A percentile compares a stretch with the other conserved stretches of the same genome.
Evolutionary conservation across 169 alveolate genomes (phyloP).

Genomic region (Plasmodium yoelii): DNA sequence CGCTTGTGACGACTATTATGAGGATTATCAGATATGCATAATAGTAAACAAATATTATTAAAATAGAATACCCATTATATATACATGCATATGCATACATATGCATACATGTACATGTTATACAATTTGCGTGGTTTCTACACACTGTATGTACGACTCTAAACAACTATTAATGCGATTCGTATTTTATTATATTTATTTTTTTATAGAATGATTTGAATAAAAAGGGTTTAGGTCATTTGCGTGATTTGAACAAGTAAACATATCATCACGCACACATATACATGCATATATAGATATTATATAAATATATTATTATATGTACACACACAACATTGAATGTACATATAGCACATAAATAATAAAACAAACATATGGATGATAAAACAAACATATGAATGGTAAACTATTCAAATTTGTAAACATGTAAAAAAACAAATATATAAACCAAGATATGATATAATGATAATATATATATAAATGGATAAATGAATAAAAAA

Average conservation of each 20-base stretch:
- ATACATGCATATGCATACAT: too few relatives aligned
- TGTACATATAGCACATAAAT: not conserved
- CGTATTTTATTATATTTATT: constrained; percentile 4
- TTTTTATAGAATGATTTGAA: constrained; percentile 53
- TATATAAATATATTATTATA: too few relatives aligned
- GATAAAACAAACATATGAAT: too few relatives aligned
- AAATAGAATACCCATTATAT: not conserved
- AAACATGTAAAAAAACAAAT: constrained; percentile 7
- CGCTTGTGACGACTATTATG: constrained; percentile 78
- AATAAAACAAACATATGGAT: too few relatives aligned
- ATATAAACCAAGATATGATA: not conserved
- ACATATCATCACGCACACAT: constrained; percentile 1
- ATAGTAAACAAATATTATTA: constrained; percentile 55
- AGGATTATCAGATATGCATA: constrained; percentile 82
- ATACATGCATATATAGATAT: not conserved
- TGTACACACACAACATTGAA: not conserved
- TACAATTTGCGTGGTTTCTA: not conserved
- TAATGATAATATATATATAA: not conserved
- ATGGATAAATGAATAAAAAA: not conserved
- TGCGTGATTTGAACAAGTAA: constrained; percentile 31
- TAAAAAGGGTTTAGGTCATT: constrained; percentile 66
- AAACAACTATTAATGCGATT: not conserved
- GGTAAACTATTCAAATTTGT: too few relatives aligned
- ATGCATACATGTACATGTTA: not conserved
- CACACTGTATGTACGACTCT: too few relatives aligned